phyloP scores from a whole-genome alignment of 1,139 yeast species.

The Magnusiomyces tetraspermus region DNA sequence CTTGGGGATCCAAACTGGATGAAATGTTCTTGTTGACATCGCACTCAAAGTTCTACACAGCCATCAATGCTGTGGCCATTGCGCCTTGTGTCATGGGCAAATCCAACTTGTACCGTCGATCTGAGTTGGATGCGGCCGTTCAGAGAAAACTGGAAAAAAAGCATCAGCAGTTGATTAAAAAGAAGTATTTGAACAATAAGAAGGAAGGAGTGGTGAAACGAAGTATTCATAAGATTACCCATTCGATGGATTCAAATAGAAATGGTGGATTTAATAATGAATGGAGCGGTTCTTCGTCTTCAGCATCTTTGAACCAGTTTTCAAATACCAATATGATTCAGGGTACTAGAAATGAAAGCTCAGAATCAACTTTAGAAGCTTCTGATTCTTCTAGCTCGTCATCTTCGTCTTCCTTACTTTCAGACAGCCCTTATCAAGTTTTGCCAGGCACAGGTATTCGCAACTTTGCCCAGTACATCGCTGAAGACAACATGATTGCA shows the following conservation, averaged over 20 bases:
- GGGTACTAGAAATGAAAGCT: background rate
- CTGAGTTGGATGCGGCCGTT: constrained; percentile 63
- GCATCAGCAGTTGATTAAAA: background rate
- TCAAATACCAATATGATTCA: background rate
- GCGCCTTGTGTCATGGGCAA: constrained; percentile 96
- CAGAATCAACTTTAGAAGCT: no score
- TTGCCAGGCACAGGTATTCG: constrained; percentile 44
- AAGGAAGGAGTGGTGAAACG: background rate
- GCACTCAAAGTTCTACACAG: constrained; percentile 75
- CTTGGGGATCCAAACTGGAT: constrained; percentile 62
- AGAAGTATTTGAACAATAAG: background rate
- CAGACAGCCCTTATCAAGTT: background rate
- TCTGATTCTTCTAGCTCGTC: no score
- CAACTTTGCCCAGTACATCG: constrained; percentile 71
- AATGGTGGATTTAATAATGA: background rate
- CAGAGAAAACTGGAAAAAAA: background rate
- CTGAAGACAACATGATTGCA: constrained; percentile 91
- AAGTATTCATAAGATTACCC: background rate
- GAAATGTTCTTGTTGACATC: constrained; percentile 80
- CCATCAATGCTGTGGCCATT: constrained; percentile 62
- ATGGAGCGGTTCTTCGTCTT: background rate
- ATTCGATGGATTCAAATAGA: no score
- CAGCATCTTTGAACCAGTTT: background rate
- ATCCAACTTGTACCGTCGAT: constrained; percentile 64
- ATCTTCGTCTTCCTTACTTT: background rate